Conservation (phyloP, 257 asterid species). For the Thymus mandschuricus region DNA sequence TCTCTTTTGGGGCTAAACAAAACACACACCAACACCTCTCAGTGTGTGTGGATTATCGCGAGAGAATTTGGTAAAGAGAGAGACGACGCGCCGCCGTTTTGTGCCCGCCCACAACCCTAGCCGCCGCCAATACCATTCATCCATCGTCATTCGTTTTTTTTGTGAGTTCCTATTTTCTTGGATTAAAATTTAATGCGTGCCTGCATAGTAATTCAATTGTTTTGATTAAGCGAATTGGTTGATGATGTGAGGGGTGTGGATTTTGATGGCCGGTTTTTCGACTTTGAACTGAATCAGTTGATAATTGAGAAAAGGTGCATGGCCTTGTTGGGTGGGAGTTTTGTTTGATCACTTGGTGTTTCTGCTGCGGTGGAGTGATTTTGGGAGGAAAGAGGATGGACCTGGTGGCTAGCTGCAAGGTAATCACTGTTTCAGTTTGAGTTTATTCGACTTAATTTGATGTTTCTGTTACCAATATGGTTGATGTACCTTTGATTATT, state of each 20-base stretch:
- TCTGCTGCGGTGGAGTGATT: constrained; percentile 34
- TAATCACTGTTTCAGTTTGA: constrained; percentile 9
- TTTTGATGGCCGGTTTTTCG: constrained; percentile 24
- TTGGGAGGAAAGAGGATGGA: constrained; percentile 37
- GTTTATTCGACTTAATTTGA: constrained; percentile 2
- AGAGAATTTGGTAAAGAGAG: constrained; percentile 21
- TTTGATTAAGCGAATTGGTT: neutral
- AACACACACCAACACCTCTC: constrained; percentile 32
- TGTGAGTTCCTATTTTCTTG: neutral
- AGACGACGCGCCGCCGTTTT: constrained; percentile 13
- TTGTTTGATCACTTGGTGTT: constrained; percentile 28
- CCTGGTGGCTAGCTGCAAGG: constrained; percentile 44
- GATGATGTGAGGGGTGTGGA: constrained; percentile 15
- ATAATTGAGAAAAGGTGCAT: constrained; percentile 28
- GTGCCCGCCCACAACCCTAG: constrained; percentile 24
- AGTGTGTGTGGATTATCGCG: constrained; percentile 26
- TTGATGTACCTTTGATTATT: neutral
- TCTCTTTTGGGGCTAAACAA: constrained; percentile 29
- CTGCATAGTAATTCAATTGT: neutral
- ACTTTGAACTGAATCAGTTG: constrained; percentile 28
- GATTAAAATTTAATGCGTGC: neutral
- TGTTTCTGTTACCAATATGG: constrained; percentile 14
- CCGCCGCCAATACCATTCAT: neutral
- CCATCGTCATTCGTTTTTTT: neutral
- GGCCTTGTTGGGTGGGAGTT: constrained; percentile 24